phyloP scores from a whole-genome alignment of 169 alveolate species.

The Plasmodium billcollinsi region DNA sequence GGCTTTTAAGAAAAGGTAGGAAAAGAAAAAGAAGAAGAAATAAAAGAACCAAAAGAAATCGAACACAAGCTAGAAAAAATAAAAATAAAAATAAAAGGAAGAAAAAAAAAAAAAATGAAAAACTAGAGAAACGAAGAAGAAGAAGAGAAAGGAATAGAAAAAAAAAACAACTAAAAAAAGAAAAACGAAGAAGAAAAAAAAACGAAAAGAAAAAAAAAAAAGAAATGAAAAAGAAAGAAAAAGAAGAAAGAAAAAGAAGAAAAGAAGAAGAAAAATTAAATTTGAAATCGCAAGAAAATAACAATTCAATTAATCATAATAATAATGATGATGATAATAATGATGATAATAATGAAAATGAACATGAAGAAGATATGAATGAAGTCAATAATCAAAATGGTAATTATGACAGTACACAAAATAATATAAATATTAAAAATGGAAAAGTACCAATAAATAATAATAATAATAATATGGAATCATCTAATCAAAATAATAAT shows the following conservation, averaged over 20 bases:
- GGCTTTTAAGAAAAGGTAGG: slow-evolving; percentile 4
- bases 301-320: background rate
- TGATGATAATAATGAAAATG: background rate
- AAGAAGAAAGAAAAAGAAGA: slow-evolving; percentile 5
- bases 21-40: background rate
- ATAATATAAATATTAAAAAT: background rate
- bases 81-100: background rate
- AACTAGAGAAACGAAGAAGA: background rate
- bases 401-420: background rate
- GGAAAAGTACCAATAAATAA: background rate
- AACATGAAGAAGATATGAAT: background rate
- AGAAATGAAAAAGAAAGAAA: slow-evolving; percentile 15
- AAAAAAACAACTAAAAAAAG: slow-evolving; percentile 11
- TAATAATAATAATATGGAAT: slow-evolving; percentile 4
- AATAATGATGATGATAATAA: slow-evolving; percentile 3
- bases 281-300: background rate
- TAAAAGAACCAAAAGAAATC: background rate
- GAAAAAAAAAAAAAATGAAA: background rate
- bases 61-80: background rate
- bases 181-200: background rate
- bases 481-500: background rate
- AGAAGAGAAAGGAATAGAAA: background rate
- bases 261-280: slow-evolving; percentile 1
- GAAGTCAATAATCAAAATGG: background rate
- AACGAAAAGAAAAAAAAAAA: slow-evolving; percentile 3